Base-by-base conservation (phyloP, 805 yeast genomes). In the Wickerhamiella azyma region DNA sequence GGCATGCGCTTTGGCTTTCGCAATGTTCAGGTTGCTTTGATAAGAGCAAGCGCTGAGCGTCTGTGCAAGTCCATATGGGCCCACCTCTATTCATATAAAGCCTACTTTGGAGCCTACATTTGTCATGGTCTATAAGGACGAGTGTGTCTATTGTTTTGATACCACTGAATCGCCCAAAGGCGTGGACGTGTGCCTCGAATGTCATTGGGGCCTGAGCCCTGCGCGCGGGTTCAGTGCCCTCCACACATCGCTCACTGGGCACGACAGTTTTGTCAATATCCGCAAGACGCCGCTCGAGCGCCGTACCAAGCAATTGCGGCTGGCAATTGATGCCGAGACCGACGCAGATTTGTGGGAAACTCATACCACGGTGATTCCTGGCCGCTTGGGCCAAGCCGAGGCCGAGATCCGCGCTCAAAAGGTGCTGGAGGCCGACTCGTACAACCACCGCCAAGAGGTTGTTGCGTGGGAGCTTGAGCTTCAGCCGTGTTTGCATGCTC, bases 381-480 rank as follows among this genome's bases (percentile, higher is more conserved):
- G 66, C 10, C 58, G 52, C 5, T 67, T 66, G 43, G 64, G 65
- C 2, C 56, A 57, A 9, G 45, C 46, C 2, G 57, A 48, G 32
- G 29, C 35, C 9, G 53, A 48, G 35, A 21, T 32, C 5, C 47
- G 42, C 7, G 50, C 47, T 28, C 26, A 17, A 5, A 44, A 66
- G 44, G 69, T 85, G 2, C 53, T 79, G 41, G 60, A 57, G 6
- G 70, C 88, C 1, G 74, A 76, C 26, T 81, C 92, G 0, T 69
- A 75, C 3, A 67, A 72, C 17, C 69, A 68, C 45, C 68, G 71
- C 36, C 75, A 85, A 53, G 94, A 86, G 58, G 75, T 86, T 46
- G 76, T 79, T 55, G 79, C 94, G 1, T 92, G 99, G 99, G 89
- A 85, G 59, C 82, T 83, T 53, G 94, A 88, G 53, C 75, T 89